Conservation (phyloP, 257 asterid species). For the Gentiana straminea region DNA sequence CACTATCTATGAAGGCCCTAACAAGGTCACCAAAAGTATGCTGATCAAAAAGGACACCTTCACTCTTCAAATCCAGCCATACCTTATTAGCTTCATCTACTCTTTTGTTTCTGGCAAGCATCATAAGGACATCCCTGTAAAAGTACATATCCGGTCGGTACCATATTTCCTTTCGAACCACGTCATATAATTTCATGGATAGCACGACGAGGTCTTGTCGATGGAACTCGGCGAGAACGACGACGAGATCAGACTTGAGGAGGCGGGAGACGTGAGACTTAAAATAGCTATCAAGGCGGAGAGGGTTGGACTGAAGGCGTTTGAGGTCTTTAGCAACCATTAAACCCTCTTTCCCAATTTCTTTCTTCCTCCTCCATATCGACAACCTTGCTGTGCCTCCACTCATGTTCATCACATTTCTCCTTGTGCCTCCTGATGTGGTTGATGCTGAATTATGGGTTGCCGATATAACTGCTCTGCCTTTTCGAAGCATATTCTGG, state of each 20-base stretch:
- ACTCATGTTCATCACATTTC: no score
- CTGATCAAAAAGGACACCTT: slow-evolving; percentile 81
- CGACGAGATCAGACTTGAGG: slow-evolving; percentile 77
- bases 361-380: slow-evolving; percentile 96
- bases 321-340: slow-evolving; percentile 90
- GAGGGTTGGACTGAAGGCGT: slow-evolving; percentile 54
- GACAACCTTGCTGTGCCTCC: slow-evolving; percentile 33
- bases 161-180: slow-evolving; percentile 81
- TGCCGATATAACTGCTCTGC: no score
- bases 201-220: slow-evolving; percentile 75
- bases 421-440: no score
- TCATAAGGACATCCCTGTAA: slow-evolving; percentile 84
- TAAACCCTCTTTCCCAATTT: slow-evolving; percentile 83
- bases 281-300: slow-evolving; percentile 62
- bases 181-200: slow-evolving; percentile 67
- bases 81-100: slow-evolving; percentile 54
- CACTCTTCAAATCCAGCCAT: slow-evolving; percentile 73
- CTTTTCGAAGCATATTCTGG: no score
- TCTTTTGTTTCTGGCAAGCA: slow-evolving; percentile 83
- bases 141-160: slow-evolving; percentile 93
- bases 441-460: no score
- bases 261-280: slow-evolving; percentile 73
- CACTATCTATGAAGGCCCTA: slow-evolving; percentile 67
- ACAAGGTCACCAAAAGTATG: slow-evolving; percentile 88
- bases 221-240: slow-evolving; percentile 89